These are phyloP conservation scores for Pseudozyma tsukubaensis DNA, from an alignment of 1,284 basidiomycete species.

Conservation along the genomic window DNA sequence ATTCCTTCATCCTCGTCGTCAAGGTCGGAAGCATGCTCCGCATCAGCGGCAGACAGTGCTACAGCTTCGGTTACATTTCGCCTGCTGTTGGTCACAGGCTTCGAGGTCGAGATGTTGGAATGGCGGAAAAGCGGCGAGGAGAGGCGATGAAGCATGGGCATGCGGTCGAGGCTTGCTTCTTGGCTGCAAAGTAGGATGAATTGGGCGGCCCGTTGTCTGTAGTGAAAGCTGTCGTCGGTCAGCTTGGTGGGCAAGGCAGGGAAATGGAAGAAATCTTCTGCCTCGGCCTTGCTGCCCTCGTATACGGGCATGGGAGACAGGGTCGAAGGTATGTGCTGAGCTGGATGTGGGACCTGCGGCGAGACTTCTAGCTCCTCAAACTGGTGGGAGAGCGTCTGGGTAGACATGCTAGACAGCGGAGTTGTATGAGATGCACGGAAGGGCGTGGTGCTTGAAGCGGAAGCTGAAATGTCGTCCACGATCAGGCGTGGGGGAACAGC, in stretches of 20 bases:
- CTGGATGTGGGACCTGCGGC: background rate
- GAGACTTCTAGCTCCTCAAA: constrained; percentile 30
- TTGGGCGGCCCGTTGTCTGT: constrained; percentile 42
- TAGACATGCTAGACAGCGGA: too few relatives aligned
- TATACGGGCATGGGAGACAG: background rate
- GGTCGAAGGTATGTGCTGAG: background rate
- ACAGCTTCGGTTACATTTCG: background rate
- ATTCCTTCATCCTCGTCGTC: constrained; percentile 21
- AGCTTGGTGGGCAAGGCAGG: constrained; percentile 23
- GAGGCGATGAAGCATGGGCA: constrained; percentile 21
- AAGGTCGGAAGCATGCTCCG: background rate
- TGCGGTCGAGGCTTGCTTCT: constrained; percentile 17
- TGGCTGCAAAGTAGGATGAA: constrained; percentile 43
- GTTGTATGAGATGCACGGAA: too few relatives aligned
- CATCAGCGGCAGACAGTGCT: background rate
- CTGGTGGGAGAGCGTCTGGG: constrained; percentile 12
- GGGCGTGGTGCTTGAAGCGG: too few relatives aligned
- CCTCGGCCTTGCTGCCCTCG: background rate
- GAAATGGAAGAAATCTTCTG: constrained; percentile 22
- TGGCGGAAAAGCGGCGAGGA: constrained; percentile 9
- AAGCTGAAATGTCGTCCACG: too few relatives aligned
- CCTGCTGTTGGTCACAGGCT: background rate
- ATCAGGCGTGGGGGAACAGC: too few relatives aligned
- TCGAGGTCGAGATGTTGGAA: background rate
- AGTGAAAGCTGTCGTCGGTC: constrained; percentile 40